Evolutionary conservation across 441 rosid genomes (phyloP).

Genomic region (Cnidoscolus chayamansa): DNA sequence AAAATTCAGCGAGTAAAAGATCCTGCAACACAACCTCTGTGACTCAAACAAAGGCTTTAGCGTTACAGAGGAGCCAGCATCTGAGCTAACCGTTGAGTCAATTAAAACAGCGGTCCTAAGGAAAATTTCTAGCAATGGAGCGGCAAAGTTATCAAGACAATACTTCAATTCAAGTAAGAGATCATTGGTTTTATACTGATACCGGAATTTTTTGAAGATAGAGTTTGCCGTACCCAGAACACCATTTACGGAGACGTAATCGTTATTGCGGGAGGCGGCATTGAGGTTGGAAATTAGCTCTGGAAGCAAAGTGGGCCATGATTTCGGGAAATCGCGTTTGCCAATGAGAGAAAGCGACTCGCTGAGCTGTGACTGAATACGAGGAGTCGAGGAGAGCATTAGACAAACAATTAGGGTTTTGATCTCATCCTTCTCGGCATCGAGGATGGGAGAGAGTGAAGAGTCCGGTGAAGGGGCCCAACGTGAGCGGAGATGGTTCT

Average conservation of each 20-base stretch:
- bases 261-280: conserved; percentile 40
- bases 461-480: conserved; percentile 58
- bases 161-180: conserved; percentile 75
- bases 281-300: conserved; percentile 62
- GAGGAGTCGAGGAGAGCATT: conserved; percentile 71
- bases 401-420: conserved; percentile 73
- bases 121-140: conserved; percentile 64
- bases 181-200: conserved; percentile 73
- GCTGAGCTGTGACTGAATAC: conserved; percentile 83
- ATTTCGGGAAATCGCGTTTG: conserved; percentile 78
- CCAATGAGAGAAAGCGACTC: conserved; percentile 84
- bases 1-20: conserved; percentile 79
- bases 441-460: conserved; percentile 43
- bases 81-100: conserved; percentile 50
- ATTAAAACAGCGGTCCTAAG: conserved; percentile 56
- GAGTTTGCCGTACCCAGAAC: conserved; percentile 88
- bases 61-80: conserved; percentile 40
- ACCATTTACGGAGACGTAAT: conserved; percentile 74
- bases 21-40: conserved; percentile 80
- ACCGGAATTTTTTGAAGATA: conserved; percentile 78
- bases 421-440: conserved; percentile 76
- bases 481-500: conserved; percentile 78
- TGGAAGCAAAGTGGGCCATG: conserved; percentile 75
- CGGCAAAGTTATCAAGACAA: conserved; percentile 66
- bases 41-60: conserved; percentile 70